Evolutionary conservation across 2,329 filamentous ascomycete species (phyloP).

Genomic region (Neofusicoccum sp.): DNA sequence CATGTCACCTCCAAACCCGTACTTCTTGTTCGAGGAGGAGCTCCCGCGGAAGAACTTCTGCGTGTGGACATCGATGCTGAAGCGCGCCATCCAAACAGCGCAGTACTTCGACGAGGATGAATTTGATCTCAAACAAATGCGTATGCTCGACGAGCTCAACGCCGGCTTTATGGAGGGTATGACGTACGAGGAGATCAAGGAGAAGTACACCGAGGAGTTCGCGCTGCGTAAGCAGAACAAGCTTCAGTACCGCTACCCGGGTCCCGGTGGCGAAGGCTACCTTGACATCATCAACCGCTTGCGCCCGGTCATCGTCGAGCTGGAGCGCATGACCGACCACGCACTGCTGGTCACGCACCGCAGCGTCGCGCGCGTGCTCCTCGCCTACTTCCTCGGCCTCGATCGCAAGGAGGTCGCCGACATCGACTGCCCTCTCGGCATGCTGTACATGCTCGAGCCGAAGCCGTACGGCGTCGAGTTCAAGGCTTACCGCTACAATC

Average conservation of each 20-base stretch:
- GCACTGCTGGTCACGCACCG: constrained; percentile 90
- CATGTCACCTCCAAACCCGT: constrained; percentile 90
- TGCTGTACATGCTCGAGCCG: constrained; percentile 92
- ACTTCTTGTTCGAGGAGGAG: constrained; percentile 53
- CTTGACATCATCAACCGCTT: constrained; percentile 95
- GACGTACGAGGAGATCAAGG: constrained; percentile 86
- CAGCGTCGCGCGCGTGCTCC: constrained; percentile 84
- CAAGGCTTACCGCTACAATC: constrained; percentile 89
- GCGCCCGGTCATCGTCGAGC: constrained; percentile 91
- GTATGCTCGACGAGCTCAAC: constrained; percentile 96
- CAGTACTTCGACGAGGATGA: constrained; percentile 93
- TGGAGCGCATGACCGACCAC: constrained; percentile 96
- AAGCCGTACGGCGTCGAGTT: constrained; percentile 98
- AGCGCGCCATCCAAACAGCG: constrained; percentile 82
- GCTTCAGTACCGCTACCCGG: constrained; percentile 93
- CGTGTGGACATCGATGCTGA: constrained; percentile 97
- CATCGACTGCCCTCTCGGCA: constrained; percentile 87
- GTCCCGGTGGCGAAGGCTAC: constrained; percentile 92
- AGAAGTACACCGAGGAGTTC: constrained; percentile 78
- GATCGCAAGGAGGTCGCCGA: constrained; percentile 90
- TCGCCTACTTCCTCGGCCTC: constrained; percentile 95
- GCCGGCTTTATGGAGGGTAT: constrained; percentile 90
- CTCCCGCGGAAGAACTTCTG: constrained; percentile 84
- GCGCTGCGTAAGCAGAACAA: constrained; percentile 78
- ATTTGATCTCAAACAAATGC: constrained; percentile 92